A percentile compares a stretch with the other conserved stretches of the same genome.
These are phyloP conservation scores for Glycyrrhiza uralensis DNA, from an alignment of 306 rosid genomes.

Conservation along the genomic window DNA sequence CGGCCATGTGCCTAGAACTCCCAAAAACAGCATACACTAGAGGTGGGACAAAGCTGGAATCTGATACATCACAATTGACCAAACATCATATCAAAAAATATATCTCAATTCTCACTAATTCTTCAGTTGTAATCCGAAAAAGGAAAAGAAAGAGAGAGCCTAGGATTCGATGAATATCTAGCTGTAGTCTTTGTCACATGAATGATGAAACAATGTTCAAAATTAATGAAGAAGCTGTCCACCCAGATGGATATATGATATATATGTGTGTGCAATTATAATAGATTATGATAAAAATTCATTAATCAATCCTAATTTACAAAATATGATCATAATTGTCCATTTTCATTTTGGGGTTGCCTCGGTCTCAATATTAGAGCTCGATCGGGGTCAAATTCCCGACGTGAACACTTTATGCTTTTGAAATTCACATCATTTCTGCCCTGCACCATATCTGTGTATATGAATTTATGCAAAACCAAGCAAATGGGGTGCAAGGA, in stretches of 20 bases:
- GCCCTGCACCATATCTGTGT: neutral
- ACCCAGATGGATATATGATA: neutral
- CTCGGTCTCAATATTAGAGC: no score
- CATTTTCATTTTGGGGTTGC: no score
- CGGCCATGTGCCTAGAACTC: constrained; percentile 80
- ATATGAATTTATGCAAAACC: neutral
- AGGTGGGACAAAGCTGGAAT: constrained; percentile 85
- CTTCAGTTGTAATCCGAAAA: neutral
- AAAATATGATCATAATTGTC: neutral
- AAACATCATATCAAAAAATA: neutral
- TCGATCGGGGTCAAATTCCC: no score
- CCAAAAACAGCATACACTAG: constrained; percentile 70
- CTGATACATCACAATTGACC: constrained; percentile 24
- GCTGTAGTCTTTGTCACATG: neutral
- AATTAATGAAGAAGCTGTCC: neutral
- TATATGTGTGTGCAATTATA: neutral
- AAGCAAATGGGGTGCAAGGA: neutral
- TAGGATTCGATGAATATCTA: neutral
- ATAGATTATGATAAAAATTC: neutral
- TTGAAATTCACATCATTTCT: neutral
- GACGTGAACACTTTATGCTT: no score
- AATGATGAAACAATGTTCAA: neutral
- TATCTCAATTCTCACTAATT: neutral
- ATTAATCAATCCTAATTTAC: neutral
- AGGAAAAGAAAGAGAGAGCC: neutral